Conservation (phyloP, 1,284 basidiomycete species). For the Irpex sp. region DNA sequence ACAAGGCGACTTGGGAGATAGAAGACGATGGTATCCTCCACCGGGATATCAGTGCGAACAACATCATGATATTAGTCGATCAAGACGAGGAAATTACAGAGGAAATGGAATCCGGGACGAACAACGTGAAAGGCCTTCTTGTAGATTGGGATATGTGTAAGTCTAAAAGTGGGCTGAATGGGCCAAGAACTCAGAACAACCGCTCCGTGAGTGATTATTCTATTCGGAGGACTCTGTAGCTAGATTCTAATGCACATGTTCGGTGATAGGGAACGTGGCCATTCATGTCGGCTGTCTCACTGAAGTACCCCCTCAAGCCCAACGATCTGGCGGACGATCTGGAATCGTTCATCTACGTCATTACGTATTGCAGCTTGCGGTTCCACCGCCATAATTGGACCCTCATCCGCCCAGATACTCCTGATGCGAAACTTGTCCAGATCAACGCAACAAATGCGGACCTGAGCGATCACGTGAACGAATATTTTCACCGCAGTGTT, state of each 20-base stretch:
- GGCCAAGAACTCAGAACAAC: not conserved
- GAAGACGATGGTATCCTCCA: not conserved
- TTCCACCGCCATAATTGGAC: conserved; percentile 2
- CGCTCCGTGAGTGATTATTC: not conserved
- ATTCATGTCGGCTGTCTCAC: not conserved
- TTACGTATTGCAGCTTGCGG: not conserved
- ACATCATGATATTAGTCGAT: conserved; percentile 3
- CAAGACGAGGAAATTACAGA: not conserved
- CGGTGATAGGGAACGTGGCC: conserved; percentile 6
- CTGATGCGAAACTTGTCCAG: too few species aligned
- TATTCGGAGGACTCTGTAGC: not conserved
- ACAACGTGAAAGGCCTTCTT: not conserved
- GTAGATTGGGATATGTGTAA: conserved; percentile 6
- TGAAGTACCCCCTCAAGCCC: conserved; percentile 5
- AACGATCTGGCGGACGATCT: conserved; percentile 6
- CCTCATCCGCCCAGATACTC: too few species aligned
- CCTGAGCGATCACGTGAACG: too few species aligned
- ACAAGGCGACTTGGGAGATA: not conserved
- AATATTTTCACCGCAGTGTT: too few species aligned
- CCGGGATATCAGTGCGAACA: conserved; percentile 3
- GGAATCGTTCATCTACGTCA: conserved; percentile 6
- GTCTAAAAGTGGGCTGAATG: not conserved
- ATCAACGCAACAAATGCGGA: too few species aligned
- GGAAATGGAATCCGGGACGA: not conserved
- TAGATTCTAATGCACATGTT: not conserved